Evolutionary conservation across 202 grass and related monocot species (phyloP), one percentile per base, ranked within the genome.

Genomic region (Thinopyrum obtusiflorum): DNA sequence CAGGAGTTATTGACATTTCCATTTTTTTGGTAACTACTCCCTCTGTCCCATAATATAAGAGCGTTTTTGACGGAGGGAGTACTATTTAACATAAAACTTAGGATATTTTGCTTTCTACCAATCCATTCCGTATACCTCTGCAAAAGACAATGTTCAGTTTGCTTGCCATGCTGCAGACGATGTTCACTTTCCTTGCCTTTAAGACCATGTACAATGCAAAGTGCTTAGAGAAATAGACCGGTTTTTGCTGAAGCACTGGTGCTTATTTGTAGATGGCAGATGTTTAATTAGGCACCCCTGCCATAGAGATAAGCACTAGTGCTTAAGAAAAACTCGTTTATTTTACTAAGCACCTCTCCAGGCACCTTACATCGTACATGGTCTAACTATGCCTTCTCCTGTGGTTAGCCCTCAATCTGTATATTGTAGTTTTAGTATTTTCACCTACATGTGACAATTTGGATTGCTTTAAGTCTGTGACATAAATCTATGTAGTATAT

Each of bases 401-500:
- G 23, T 82, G 27, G 15, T 64, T 39, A 12, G 29, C 36, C 47
- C 68, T 80, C 17, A 0, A 69, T 37, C 53, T 55, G 8, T 64
- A 57, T 51, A 24, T 17, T 32, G 9, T 29, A 76, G 23, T 76
- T 65, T 57, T 21, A 33, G 17, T 85, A 39, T 6, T 81, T 85
- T 69, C 0, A 20, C 51, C 60, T 44, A 86, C 25, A 18, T 63
- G 35, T 68, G 61, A 68, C 46, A 36, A 0, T 80, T 74, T 75
- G 66, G 10, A 23, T 62, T 85, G 9, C 9, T 76, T 85, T 57
- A 78, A 76, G 31, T 64, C 17, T 42, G 35, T 42, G 57, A 27
- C 55, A 59, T 78, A 89, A 42, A 81, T 67, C 51, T 79, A 49
- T 83, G 79, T 83, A 26, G 18, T 60, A 61, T 77, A 47, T 62